These are phyloP conservation scores for Triticum monococcum DNA, from an alignment of 176 grass and related monocot genomes.

Conservation along the genomic window DNA sequence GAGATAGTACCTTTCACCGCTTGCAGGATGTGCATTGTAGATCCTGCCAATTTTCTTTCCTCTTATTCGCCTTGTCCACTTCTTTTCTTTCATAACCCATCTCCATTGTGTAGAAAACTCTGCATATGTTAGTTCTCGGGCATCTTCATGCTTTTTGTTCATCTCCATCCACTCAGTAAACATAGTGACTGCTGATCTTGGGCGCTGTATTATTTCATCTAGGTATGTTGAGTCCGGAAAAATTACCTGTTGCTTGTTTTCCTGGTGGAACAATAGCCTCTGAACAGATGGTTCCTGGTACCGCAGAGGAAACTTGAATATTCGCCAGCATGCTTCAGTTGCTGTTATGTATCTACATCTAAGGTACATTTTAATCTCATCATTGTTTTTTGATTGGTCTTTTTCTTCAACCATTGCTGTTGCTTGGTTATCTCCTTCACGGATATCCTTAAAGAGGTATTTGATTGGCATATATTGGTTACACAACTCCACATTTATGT, in stretches of 20 bases:
- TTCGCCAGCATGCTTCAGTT: slow-evolving; percentile 32
- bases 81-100: slow-evolving; percentile 14
- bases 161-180: slow-evolving; percentile 9
- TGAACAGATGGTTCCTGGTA: slow-evolving; percentile 21
- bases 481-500: slow-evolving; percentile 40
- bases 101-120: slow-evolving; percentile 25
- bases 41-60: slow-evolving; percentile 12
- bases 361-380: slow-evolving; percentile 42
- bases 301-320: slow-evolving; percentile 37
- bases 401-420: neutral
- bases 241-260: slow-evolving; percentile 6
- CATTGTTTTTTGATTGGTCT: neutral
- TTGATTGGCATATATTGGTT: slow-evolving; percentile 17
- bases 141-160: slow-evolving; percentile 2
- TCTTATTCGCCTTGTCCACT: neutral
- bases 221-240: slow-evolving; percentile 9
- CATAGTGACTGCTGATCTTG: neutral
- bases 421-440: neutral
- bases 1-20: slow-evolving; percentile 17
- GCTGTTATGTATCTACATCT: slow-evolving; percentile 40
- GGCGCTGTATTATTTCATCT: neutral
- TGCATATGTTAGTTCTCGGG: slow-evolving; percentile 10
- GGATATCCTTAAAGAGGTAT: slow-evolving; percentile 35
- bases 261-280: slow-evolving; percentile 19
- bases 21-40: slow-evolving; percentile 4